A percentile compares a stretch with the other conserved stretches of the same genome.
These are phyloP conservation scores for Lactarius akahatsu DNA, from an alignment of 768 basidiomycete genomes.

Conservation along the genomic window DNA sequence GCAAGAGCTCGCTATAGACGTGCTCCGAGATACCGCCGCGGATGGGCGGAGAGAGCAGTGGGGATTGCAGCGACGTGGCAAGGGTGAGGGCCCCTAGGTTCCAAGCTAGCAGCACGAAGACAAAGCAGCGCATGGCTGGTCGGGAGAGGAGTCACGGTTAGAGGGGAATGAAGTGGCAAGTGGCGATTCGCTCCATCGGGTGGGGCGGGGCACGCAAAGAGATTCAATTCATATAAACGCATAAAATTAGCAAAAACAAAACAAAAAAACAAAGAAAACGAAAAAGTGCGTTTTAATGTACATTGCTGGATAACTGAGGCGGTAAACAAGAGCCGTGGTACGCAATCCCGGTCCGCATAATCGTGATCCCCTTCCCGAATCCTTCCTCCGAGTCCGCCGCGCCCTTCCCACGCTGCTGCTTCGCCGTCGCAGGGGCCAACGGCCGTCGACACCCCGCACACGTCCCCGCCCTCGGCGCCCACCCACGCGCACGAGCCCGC, in stretches of 20 bases:
- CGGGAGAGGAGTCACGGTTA: neutral
- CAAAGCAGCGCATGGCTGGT: constrained; percentile 11
- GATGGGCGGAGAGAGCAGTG: neutral
- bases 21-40: constrained; percentile 7
- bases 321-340: constrained; percentile 52
- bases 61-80: neutral
- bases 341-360: constrained; percentile 59
- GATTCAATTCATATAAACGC: neutral
- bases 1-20: constrained; percentile 43
- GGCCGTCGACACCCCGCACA: constrained; percentile 57
- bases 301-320: constrained; percentile 34
- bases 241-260: neutral
- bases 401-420: constrained; percentile 10
- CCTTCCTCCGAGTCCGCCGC: constrained; percentile 20
- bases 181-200: neutral
- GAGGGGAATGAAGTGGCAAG: neutral
- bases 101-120: neutral
- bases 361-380: constrained; percentile 38
- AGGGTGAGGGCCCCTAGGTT: neutral
- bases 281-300: constrained; percentile 30
- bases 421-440: constrained; percentile 35
- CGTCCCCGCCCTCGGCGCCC: constrained; percentile 49
- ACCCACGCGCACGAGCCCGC: constrained; percentile 58
- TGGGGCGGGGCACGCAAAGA: neutral
- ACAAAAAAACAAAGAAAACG: neutral